These are phyloP conservation scores for Trichoderma atrobrunneum DNA, from an alignment of 2,329 filamentous ascomycete species.

Conservation along the genomic window DNA sequence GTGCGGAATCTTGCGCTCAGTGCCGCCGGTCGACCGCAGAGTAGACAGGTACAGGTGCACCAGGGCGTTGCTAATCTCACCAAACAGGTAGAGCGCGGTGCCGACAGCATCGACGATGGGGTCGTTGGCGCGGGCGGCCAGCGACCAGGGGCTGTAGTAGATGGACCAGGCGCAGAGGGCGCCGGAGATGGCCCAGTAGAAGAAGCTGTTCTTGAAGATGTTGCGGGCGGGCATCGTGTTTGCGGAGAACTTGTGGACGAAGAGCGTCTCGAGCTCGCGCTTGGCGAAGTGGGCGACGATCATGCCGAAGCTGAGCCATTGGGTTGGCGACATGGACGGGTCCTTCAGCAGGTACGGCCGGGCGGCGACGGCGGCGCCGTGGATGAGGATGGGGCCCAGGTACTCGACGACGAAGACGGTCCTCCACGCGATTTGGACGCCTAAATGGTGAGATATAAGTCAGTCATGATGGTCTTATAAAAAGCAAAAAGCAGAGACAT, in stretches of 20 bases:
- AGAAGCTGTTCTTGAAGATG: constrained; percentile 90
- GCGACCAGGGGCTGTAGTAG: constrained; percentile 68
- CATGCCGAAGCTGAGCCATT: constrained; percentile 71
- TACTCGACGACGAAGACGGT: constrained; percentile 97
- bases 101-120: constrained; percentile 62
- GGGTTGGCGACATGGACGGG: constrained; percentile 57
- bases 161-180: constrained; percentile 79
- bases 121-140: constrained; percentile 55
- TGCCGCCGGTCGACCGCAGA: constrained; percentile 75
- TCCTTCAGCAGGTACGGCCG: constrained; percentile 61
- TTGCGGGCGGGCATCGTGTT: constrained; percentile 90
- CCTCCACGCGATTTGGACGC: constrained; percentile 85
- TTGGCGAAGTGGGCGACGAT: constrained; percentile 85
- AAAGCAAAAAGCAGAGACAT: not conserved
- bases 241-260: constrained; percentile 90
- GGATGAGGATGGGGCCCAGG: constrained; percentile 84
- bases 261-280: constrained; percentile 91
- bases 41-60: constrained; percentile 76
- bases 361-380: constrained; percentile 68
- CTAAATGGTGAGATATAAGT: constrained; percentile 43
- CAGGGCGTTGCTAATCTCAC: constrained; percentile 76
- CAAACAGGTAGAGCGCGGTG: constrained; percentile 68
- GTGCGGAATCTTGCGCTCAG: constrained; percentile 80
- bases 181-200: constrained; percentile 89
- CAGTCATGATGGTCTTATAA: not conserved